A percentile compares a stretch with the other conserved stretches of the same genome.
These are phyloP conservation scores for Coccomyxa sp. DNA, from an alignment of 139 green algal species.

Conservation along the genomic window DNA sequence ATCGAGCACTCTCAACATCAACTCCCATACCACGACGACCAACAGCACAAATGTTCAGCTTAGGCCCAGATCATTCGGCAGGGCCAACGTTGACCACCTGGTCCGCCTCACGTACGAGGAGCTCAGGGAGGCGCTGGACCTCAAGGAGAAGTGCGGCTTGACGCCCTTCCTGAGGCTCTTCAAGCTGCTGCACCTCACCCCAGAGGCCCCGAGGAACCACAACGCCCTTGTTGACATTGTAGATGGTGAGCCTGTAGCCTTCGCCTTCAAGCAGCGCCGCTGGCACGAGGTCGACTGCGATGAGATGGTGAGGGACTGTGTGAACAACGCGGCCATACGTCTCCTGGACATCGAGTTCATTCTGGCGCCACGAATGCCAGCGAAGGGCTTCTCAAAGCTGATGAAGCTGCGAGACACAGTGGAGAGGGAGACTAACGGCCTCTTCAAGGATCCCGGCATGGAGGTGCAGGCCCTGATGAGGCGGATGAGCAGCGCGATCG, in stretches of 20 bases:
- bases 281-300: slow-evolving; percentile 1
- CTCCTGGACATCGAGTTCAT: slow-evolving; percentile 1
- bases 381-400: not conserved
- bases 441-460: not conserved
- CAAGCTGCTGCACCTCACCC: not conserved
- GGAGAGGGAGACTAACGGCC: slow-evolving; percentile 1
- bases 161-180: not conserved
- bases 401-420: slow-evolving; percentile 2
- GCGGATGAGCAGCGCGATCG: not conserved
- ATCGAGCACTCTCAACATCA: not conserved
- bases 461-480: not conserved
- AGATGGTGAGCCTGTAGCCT: not conserved
- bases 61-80: not conserved
- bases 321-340: not conserved
- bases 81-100: not conserved
- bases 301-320: slow-evolving; percentile 1
- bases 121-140: not conserved
- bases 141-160: not conserved
- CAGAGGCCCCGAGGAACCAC: not conserved
- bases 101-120: not conserved
- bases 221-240: not conserved
- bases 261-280: not conserved
- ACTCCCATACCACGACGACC: not conserved
- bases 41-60: not conserved
- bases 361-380: not conserved